Percentiles rank a stretch among this genome's conserved stretches.
These are phyloP conservation scores for Trichophyton schoenleinii DNA, from an alignment of 2,329 filamentous ascomycete species.

Conservation along the genomic window DNA sequence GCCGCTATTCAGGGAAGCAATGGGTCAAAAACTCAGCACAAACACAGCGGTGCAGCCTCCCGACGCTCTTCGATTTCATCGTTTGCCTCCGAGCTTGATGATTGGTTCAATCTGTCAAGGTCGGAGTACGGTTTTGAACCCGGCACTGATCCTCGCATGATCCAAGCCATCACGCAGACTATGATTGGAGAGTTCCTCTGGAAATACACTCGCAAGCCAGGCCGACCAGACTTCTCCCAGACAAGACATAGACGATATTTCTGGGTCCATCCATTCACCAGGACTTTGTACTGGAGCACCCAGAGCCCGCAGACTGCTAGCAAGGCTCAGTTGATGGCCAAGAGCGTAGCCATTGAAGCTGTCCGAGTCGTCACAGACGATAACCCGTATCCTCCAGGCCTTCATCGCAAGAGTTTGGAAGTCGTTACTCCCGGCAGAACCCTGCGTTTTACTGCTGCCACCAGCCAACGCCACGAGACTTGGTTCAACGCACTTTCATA, in stretches of 20 bases:
- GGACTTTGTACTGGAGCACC: conserved; percentile 94
- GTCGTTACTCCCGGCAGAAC: conserved; percentile 78
- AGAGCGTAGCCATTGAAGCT: conserved; percentile 88
- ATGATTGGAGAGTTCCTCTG: conserved; percentile 99
- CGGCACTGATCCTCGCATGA: conserved; percentile 89
- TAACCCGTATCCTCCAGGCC: conserved; percentile 85
- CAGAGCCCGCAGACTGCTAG: conserved; percentile 69
- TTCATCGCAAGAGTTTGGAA: conserved; percentile 87
- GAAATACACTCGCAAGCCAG: conserved; percentile 95
- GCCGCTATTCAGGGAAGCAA: conserved; percentile 23
- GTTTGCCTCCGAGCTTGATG: conserved; percentile 87
- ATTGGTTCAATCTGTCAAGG: conserved; percentile 66
- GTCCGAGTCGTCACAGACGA: conserved; percentile 87
- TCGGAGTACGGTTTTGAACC: conserved; percentile 51
- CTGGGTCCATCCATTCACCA: conserved; percentile 97
- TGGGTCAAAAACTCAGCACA: conserved; percentile 39
- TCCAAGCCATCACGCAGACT: conserved; percentile 95
- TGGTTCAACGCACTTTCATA: conserved; percentile 98
- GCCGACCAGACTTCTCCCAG: conserved; percentile 70
- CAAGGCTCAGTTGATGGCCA: conserved; percentile 62
- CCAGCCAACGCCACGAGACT: conserved; percentile 87
- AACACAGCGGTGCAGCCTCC: conserved; percentile 35
- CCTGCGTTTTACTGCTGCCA: conserved; percentile 89
- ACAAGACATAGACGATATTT: conserved; percentile 92
- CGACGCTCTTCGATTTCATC: conserved; percentile 84